Conservation (phyloP, 495 filamentous ascomycete species). For the Neurospora terricola region DNA sequence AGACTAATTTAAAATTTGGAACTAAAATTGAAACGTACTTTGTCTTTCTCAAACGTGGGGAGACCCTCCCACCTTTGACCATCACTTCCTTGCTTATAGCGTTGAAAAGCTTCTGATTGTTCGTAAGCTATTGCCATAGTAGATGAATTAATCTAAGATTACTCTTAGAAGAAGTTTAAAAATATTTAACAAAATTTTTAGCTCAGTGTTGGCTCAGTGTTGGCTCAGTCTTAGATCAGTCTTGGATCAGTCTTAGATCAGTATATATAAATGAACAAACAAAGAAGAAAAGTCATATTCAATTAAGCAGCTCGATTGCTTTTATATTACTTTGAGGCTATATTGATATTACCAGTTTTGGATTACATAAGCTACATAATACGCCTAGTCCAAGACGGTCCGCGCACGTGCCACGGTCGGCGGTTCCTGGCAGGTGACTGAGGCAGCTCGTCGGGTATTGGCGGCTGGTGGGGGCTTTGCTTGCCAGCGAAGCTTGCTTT, state of each 20-base stretch:
- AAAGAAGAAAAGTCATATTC: too few relatives aligned
- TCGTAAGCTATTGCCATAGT: too few relatives aligned
- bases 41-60: background rate
- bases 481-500: background rate
- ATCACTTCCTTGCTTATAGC: background rate
- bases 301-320: too few relatives aligned
- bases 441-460: background rate
- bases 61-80: background rate
- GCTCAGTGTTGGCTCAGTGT: too few relatives aligned
- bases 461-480: background rate
- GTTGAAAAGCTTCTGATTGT: background rate
- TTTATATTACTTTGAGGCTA: background rate
- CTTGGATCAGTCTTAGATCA: too few relatives aligned
- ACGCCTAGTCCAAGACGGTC: background rate
- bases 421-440: background rate
- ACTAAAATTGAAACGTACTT: background rate
- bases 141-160: too few relatives aligned
- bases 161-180: too few relatives aligned
- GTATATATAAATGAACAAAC: too few relatives aligned
- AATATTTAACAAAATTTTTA: too few relatives aligned
- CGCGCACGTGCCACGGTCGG: background rate
- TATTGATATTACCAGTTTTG: rapidly evolving
- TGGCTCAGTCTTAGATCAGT: too few relatives aligned
- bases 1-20: too few relatives aligned
- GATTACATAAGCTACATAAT: background rate